These are phyloP conservation scores for Eucalyptus cloeziana DNA, from an alignment of 345 rosid species.

Conservation along the genomic window DNA sequence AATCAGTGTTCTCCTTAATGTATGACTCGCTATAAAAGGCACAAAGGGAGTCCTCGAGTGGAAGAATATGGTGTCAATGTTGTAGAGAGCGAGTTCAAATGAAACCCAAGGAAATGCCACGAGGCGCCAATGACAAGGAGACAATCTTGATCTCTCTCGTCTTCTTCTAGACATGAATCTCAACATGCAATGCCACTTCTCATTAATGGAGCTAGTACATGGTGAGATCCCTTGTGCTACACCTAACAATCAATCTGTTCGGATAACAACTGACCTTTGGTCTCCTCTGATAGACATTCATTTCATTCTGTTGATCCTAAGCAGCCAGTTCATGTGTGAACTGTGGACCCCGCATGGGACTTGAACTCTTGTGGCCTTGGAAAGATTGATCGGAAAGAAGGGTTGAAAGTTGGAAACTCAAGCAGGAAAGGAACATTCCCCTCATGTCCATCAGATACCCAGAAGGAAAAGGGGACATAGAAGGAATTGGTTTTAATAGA, in stretches of 20 bases:
- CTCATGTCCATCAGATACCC: constrained; percentile 50
- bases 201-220: constrained; percentile 85
- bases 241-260: constrained; percentile 78
- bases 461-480: constrained; percentile 92
- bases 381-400: constrained; percentile 98
- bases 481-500: constrained; percentile 95
- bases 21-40: constrained; percentile 95
- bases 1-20: constrained; percentile 97
- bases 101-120: constrained; percentile 57
- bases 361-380: constrained; percentile 96
- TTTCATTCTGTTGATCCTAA: constrained; percentile 93
- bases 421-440: constrained; percentile 82
- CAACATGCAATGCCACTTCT: constrained; percentile 89
- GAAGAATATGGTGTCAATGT: constrained; percentile 95
- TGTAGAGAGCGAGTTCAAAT: constrained; percentile 80
- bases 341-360: constrained; percentile 95
- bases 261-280: constrained; percentile 97
- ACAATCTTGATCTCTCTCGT: constrained; percentile 60
- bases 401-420: constrained; percentile 97
- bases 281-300: constrained; percentile 83
- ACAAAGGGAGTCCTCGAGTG: constrained; percentile 90
- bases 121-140: constrained; percentile 76
- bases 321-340: constrained; percentile 95
- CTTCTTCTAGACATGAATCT: constrained; percentile 87
- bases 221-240: constrained; percentile 90